Evolutionary conservation across 2,329 filamentous ascomycete species (phyloP).

Genomic region (Rugonectria rugulosa): DNA sequence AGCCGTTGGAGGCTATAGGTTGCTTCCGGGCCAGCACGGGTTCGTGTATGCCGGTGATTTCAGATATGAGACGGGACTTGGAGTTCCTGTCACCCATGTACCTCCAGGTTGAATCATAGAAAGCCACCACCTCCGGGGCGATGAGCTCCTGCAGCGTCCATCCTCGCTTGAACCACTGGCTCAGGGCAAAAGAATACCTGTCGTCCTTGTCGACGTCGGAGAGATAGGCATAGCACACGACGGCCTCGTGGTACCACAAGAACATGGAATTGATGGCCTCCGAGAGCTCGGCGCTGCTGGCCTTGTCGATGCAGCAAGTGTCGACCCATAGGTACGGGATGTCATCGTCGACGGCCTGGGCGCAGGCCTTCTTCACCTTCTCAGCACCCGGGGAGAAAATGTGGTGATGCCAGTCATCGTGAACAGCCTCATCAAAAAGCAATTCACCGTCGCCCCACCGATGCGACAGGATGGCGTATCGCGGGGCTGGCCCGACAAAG

Average conservation of each 20-base stretch:
- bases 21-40: constrained; percentile 20
- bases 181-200: constrained; percentile 7
- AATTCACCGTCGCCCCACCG: constrained; percentile 25
- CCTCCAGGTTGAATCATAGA: constrained; percentile 38
- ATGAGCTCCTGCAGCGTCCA: constrained; percentile 42
- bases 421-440: constrained; percentile 19
- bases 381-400: constrained; percentile 28
- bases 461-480: constrained; percentile 32
- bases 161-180: constrained; percentile 32
- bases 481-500: constrained; percentile 22
- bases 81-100: constrained; percentile 35
- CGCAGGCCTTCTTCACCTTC: constrained; percentile 34
- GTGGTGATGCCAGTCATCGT: not conserved
- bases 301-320: constrained; percentile 39
- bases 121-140: constrained; percentile 36
- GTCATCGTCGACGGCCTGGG: constrained; percentile 18
- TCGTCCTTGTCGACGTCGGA: constrained; percentile 25
- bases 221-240: constrained; percentile 37
- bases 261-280: constrained; percentile 40
- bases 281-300: constrained; percentile 39
- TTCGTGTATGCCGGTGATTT: constrained; percentile 34
- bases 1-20: constrained; percentile 4
- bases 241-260: constrained; percentile 37
- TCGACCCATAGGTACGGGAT: constrained; percentile 40
- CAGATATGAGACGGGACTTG: constrained; percentile 25